Base-by-base conservation (phyloP, 805 yeast genomes). In the Candida maris region DNA sequence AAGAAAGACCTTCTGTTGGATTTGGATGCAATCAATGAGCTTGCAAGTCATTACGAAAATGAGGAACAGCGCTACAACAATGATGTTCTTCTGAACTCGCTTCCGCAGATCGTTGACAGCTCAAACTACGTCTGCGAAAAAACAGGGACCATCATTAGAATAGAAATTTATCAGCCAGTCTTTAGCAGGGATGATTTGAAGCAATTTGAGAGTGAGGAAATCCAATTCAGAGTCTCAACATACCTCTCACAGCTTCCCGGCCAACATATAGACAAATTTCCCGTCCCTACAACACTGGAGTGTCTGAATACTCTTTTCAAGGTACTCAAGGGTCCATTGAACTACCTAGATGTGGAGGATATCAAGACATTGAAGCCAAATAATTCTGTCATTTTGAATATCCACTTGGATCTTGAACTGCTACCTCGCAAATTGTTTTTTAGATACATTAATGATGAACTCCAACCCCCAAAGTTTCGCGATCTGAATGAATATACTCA, bases 241-340 rank as follows among this genome's bases (percentile, higher is more conserved):
- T 55, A 44, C 44, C 37, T 44, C 45, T 64, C 59, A 45, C 48
- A 43, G 33, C 16, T 45, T 2, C 41, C 44, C 2, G 37, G 32
- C 10, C 14, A 26, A 7, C 26, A 27, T 12, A 26, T 40, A 5
- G 44, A 37, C 29, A 40, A 37, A 2, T 17, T 50, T 56, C 33
- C 40, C 6, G 30, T 44, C 1, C 89, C 94, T 0, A 61, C 75
- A 3, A 72, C 79, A 3, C 55, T 72, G 0, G 73, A 71, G 29
- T 81, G 94, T 47, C 63, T 83, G 16, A 64, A 65, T 32, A 81
- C 86, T 0, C 51, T 86, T 13, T 68, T 73, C 46, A 77, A 75
- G 42, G 81, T 83, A 6, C 61, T 85, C 31, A 75, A 68, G 44
- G 89, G 87, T 2, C 91, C 95, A 0, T 56, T 86, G 16, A 54